phyloP scores from a whole-genome alignment of 2,329 filamentous ascomycete species.

The Daldinia sp. region DNA sequence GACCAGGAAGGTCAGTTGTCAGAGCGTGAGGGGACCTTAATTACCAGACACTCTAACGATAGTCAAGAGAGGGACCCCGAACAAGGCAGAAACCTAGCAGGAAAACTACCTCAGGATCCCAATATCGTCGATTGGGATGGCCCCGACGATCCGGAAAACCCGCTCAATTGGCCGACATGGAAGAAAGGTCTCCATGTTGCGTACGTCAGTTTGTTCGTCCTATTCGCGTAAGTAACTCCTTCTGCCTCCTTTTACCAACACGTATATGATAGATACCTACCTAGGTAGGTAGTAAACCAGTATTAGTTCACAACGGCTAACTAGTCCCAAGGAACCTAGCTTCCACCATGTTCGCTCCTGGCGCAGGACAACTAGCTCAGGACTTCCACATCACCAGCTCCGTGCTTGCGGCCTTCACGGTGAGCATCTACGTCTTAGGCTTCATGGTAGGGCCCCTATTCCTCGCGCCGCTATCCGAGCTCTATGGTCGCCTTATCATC shows the following conservation, averaged over 20 bases:
- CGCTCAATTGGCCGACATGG: constrained; percentile 74
- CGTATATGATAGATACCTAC: no score
- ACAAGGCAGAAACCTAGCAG: constrained; percentile 6
- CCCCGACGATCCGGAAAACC: constrained; percentile 71
- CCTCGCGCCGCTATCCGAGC: constrained; percentile 63
- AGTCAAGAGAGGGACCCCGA: constrained; percentile 19
- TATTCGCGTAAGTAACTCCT: constrained; percentile 45
- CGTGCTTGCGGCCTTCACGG: constrained; percentile 60
- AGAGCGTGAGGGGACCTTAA: background rate
- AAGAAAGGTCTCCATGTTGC: constrained; percentile 54
- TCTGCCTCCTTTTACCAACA: background rate
- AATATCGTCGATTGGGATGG: constrained; percentile 71
- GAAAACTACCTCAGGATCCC: constrained; percentile 52
- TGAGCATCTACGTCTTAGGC: constrained; percentile 68
- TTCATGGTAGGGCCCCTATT: constrained; percentile 62
- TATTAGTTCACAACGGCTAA: background rate
- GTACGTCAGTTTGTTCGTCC: constrained; percentile 53
- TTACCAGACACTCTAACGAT: background rate
- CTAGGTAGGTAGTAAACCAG: background rate
- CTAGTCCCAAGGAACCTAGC: constrained; percentile 29
- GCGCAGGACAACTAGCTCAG: constrained; percentile 62
- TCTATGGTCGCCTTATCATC: constrained; percentile 59
- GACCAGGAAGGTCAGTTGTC: background rate
- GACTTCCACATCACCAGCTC: constrained; percentile 58
- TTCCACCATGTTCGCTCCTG: constrained; percentile 67